phyloP scores from a whole-genome alignment of 305 asterid species.

The Solanum hybrid region DNA sequence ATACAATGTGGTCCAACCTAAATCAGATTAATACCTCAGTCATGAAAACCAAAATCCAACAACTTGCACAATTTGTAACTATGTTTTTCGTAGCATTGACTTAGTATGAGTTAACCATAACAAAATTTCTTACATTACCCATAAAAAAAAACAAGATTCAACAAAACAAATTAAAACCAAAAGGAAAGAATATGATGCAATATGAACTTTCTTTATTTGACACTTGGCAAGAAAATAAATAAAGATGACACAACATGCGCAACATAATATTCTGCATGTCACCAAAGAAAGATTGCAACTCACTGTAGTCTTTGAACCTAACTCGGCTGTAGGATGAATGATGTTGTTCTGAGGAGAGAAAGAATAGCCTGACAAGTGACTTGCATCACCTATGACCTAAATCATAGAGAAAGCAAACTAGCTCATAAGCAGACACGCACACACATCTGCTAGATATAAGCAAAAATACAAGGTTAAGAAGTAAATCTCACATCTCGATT shows the following conservation, averaged over 20 bases:
- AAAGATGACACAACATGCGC: neutral
- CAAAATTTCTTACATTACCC: neutral
- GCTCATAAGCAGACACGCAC: neutral
- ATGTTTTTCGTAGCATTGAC: neutral
- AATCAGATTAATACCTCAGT: constrained; percentile 8
- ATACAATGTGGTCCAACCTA: constrained; percentile 99
- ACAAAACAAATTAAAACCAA: neutral
- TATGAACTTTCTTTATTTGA: neutral
- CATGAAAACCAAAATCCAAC: neutral
- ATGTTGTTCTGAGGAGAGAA: constrained; percentile 85
- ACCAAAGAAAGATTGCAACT: constrained; percentile 20
- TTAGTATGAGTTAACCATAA: neutral
- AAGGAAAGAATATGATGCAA: neutral
- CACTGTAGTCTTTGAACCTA: constrained; percentile 92
- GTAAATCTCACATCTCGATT: constrained; percentile 75
- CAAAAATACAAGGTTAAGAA: constrained; percentile 9
- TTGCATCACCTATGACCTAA: constrained; percentile 93
- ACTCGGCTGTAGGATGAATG: constrained; percentile 65
- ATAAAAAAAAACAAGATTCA: neutral
- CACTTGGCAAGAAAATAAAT: neutral
- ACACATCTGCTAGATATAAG: neutral
- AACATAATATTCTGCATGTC: neutral
- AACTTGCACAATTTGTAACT: neutral
- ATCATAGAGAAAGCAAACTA: constrained; percentile 7
- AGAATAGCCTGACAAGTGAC: constrained; percentile 71